Conservation (phyloP, 257 asterid genomes). For the Catharanthus roseus region DNA sequence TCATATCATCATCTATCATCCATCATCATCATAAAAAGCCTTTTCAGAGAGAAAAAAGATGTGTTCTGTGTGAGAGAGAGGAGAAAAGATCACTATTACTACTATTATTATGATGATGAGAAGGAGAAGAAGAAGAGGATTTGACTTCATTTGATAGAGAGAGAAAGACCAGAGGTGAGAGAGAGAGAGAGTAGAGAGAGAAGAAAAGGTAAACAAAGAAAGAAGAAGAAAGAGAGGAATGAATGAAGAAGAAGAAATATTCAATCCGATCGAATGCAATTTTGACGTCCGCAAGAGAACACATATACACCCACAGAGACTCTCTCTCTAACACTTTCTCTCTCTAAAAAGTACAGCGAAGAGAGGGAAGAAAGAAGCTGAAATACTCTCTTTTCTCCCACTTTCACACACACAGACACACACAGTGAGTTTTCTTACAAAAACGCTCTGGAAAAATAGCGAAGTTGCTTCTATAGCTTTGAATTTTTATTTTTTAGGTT, state of each 20-base stretch:
- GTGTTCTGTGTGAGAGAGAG: constrained; percentile 8
- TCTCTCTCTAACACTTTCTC: constrained; percentile 18
- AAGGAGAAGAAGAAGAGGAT: constrained; percentile 26
- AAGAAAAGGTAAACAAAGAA: constrained; percentile 11
- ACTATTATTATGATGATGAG: neutral
- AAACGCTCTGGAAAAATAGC: constrained; percentile 2
- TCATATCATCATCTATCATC: no score
- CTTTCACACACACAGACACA: constrained; percentile 8
- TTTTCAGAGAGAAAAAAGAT: neutral
- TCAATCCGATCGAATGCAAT: constrained; percentile 32
- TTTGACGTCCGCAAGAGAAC: constrained; percentile 49
- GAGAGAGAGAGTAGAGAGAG: constrained; percentile 5
- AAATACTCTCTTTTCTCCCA: constrained; percentile 2
- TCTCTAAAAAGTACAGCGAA: constrained; percentile 32
- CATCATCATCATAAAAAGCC: neutral
- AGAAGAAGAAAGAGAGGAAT: constrained; percentile 7
- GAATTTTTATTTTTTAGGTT: neutral
- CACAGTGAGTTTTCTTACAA: constrained; percentile 1
- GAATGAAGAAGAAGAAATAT: constrained; percentile 33
- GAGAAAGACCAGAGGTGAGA: no score
- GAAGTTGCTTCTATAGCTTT: neutral
- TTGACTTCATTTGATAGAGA: constrained; percentile 32
- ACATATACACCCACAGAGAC: constrained; percentile 4
- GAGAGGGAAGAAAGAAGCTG: constrained; percentile 12
- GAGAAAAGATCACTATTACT: neutral